Conservation (phyloP, 108 stramenopile genomes). For the Cyclotella distinguenda region DNA sequence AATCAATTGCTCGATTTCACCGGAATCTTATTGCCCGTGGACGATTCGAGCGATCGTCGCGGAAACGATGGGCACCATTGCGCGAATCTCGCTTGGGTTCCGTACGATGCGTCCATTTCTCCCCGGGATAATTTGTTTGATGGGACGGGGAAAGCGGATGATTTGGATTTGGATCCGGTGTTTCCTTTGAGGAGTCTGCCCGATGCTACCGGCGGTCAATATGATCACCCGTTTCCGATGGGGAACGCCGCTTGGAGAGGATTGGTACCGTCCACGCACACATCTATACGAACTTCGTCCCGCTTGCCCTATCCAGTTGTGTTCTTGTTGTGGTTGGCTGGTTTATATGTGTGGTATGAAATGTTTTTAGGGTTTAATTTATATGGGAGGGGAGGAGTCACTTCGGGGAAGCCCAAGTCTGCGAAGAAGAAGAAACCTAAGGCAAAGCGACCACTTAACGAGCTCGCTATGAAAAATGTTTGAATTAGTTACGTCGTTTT, state of each 20-base stretch:
- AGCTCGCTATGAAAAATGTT: conserved; percentile 9
- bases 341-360: conserved; percentile 60
- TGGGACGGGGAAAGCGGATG: conserved; percentile 58
- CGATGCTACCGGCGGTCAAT: conserved; percentile 38
- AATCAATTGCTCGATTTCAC: conserved; percentile 72
- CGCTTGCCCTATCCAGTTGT: conserved; percentile 35
- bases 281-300: conserved; percentile 15
- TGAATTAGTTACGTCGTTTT: conserved; percentile 1
- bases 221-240: conserved; percentile 34
- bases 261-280: neutral
- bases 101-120: conserved; percentile 72
- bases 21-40: conserved; percentile 55
- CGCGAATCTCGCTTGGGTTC: conserved; percentile 60
- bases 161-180: conserved; percentile 80
- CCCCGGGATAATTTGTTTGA: conserved; percentile 72
- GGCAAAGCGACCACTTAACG: conserved; percentile 4
- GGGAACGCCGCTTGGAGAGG: conserved; percentile 34
- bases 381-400: neutral
- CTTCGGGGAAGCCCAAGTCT: conserved; percentile 4
- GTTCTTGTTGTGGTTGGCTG: conserved; percentile 62
- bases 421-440: conserved; percentile 3
- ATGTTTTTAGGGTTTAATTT: conserved; percentile 39
- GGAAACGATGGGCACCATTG: conserved; percentile 52
- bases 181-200: conserved; percentile 68
- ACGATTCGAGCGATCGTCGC: conserved; percentile 11